These are phyloP conservation scores for Daedaleopsis nitida DNA, from an alignment of 768 basidiomycete species.

Conservation along the genomic window DNA sequence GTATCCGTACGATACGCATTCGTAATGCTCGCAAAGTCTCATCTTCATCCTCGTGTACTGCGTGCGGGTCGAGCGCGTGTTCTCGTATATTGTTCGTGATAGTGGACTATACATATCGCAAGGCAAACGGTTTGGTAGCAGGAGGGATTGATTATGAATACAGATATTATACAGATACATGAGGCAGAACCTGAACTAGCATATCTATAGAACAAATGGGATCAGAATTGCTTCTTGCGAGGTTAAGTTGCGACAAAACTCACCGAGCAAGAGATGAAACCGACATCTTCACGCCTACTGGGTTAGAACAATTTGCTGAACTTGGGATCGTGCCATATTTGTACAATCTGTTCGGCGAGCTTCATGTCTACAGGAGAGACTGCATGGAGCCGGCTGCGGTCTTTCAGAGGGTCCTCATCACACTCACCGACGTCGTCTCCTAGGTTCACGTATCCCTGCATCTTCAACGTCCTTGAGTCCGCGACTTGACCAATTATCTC, in stretches of 20 bases:
- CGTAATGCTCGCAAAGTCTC: no score
- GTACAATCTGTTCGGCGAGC: conserved; percentile 20
- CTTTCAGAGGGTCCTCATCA: no score
- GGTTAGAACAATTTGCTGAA: conserved; percentile 18
- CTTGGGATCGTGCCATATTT: conserved; percentile 25
- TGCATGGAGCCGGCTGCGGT: neutral
- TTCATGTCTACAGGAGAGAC: conserved; percentile 16
- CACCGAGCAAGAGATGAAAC: neutral
- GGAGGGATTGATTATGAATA: no score
- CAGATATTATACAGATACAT: no score
- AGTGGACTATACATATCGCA: no score
- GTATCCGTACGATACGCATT: neutral
- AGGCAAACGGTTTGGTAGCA: no score
- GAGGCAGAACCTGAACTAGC: no score
- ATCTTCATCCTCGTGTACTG: neutral
- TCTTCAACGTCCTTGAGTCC: conserved; percentile 23
- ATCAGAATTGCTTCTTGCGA: no score
- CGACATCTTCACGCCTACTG: neutral
- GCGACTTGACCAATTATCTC: conserved; percentile 26
- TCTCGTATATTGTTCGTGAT: neutral
- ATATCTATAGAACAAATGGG: no score
- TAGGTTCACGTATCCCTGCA: conserved; percentile 21
- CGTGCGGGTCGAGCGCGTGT: neutral
- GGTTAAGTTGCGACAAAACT: neutral
- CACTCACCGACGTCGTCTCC: conserved; percentile 23